Conservation (phyloP, 331 rosid species). For the Pyracantha coccinea region DNA sequence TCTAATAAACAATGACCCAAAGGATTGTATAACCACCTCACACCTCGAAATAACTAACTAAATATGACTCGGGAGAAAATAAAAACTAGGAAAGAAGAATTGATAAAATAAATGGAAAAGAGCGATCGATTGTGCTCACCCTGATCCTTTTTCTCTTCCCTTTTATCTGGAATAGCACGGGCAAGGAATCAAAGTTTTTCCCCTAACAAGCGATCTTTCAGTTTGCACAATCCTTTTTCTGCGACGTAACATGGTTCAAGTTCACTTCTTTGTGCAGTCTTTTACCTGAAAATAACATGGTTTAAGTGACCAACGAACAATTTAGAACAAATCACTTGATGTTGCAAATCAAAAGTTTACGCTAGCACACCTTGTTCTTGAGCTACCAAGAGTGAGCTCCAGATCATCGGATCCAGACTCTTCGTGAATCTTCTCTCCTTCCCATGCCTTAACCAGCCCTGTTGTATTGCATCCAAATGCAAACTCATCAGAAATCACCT, state of each 20-base stretch:
- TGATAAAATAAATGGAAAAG: conserved; percentile 7
- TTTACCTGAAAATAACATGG: conserved; percentile 35
- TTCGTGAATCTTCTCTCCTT: conserved; percentile 85
- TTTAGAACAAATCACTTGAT: neutral
- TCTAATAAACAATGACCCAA: conserved; percentile 22
- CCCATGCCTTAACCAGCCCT: conserved; percentile 80
- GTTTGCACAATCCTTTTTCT: conserved; percentile 23
- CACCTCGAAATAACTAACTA: conserved; percentile 32
- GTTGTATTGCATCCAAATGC: conserved; percentile 66
- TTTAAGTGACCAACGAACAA: conserved; percentile 3
- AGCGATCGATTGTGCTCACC: conserved; percentile 28
- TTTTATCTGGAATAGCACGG: conserved; percentile 21
- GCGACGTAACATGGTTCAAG: conserved; percentile 13
- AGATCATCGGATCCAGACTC: conserved; percentile 73
- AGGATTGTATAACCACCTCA: conserved; percentile 35
- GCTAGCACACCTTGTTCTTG: conserved; percentile 56
- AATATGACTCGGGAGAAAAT: conserved; percentile 26
- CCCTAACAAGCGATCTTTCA: conserved; percentile 9
- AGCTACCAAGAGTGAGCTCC: conserved; percentile 88
- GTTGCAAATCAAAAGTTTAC: neutral
- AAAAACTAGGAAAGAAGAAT: neutral
- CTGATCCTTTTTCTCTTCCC: conserved; percentile 12
- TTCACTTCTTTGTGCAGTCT: conserved; percentile 10
- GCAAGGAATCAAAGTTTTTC: conserved; percentile 16
- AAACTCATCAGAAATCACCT: conserved; percentile 66